Base-by-base conservation (phyloP, 371 early-diverging fungal genomes). In the Antonospora locustae region DNA sequence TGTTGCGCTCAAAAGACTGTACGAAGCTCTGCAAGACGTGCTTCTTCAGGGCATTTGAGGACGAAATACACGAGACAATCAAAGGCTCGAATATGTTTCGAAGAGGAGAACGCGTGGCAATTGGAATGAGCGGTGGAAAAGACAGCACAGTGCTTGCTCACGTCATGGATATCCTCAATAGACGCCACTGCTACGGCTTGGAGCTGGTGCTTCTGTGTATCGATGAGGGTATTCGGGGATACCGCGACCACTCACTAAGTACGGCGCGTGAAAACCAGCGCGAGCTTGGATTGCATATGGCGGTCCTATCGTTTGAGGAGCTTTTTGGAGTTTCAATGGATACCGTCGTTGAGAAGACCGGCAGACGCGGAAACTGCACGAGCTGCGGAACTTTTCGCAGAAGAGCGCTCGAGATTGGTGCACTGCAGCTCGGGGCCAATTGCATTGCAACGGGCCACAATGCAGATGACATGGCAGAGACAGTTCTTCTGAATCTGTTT, bases 401-500 rank as follows among this genome's bases (percentile, higher is more conserved):
- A 34, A 92, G 94, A 69, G 95, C 95, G 20, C 74, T 97, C 50
- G 96, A 97, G 63, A 79, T 92, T 44, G 96, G 95, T 4, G 88
- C 94, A 5, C 79, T 80, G 46, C 78, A 85, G 79, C 77, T 92
- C 32, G 80, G 81, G 14, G 88, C 86, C 0, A 81, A 90, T 65
- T 90, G 87, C 67, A 90, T 97, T 64, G 90, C 92, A 3, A 95
- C 95, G 0, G 98, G 98, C 2, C 98, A 97, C 65, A 97, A 97
- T 78, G 96, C 98, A 1, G 98, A 97, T 74, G 98, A 97, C 78
- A 86, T 95, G 58, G 98, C 98, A 14, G 98, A 97, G 73, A 97
- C 98, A 0, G 85, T 96, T 2, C 73, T 97, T 53, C 88, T 97
- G 90, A 97, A 97, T 78, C 80, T 95, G 20, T 78, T 95, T 53